phyloP scores from a whole-genome alignment of 176 grass and related monocot species.

The Aegilops bicornis region DNA sequence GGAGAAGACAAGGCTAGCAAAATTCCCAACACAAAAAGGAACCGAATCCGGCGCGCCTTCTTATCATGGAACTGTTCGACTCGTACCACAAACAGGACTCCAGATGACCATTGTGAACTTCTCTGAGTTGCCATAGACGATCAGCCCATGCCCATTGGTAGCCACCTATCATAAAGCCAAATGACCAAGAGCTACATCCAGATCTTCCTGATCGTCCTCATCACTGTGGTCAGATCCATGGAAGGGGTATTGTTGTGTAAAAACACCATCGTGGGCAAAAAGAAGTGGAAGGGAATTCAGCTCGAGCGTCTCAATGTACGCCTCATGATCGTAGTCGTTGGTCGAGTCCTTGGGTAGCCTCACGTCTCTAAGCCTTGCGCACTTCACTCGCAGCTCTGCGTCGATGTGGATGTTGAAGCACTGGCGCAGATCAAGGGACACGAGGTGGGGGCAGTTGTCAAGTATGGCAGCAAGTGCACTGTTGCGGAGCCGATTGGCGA shows the following conservation, averaged over 20 bases:
- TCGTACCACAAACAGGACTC: neutral
- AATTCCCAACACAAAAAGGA: neutral
- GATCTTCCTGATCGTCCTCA: neutral
- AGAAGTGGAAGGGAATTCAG: neutral
- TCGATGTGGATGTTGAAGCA: neutral
- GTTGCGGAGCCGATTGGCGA: constrained; percentile 16
- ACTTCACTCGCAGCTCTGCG: neutral
- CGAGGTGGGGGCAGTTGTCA: neutral
- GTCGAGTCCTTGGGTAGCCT: constrained; percentile 24
- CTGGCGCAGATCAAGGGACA: neutral
- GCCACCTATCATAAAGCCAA: neutral
- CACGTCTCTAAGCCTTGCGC: neutral
- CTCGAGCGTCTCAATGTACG: neutral
- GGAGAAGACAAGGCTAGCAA: neutral
- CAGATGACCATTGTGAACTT: neutral
- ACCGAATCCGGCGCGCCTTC: neutral
- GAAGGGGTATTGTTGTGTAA: neutral
- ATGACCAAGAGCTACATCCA: neutral
- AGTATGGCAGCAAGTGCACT: constrained; percentile 17
- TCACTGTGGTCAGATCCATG: neutral
- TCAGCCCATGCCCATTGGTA: neutral
- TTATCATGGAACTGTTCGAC: neutral
- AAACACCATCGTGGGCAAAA: neutral
- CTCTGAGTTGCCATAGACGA: neutral
- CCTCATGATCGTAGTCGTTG: constrained; percentile 3